Evolutionary conservation across 441 rosid genomes (phyloP), one percentile per base, ranked within the genome.

Genomic region (Populus hybrid): DNA sequence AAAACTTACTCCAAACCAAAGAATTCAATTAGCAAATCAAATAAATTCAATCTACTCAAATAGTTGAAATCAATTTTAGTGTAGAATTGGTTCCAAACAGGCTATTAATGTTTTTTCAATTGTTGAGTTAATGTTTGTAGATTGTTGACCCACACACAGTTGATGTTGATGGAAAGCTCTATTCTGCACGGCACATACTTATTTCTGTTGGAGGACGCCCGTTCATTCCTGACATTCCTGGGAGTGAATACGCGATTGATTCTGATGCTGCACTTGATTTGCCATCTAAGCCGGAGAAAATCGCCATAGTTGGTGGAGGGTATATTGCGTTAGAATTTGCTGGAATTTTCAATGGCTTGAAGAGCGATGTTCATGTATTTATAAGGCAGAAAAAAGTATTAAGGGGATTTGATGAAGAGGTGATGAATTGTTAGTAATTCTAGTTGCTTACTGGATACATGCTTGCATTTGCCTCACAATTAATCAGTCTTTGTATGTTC

Each of bases 351-450:
- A 93, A 89, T 80, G 95, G 97, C 53, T 84, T 93, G 82, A 81
- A 21, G 82, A 92, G 95, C 73, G 92, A 94, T 8, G 97, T 93
- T 78, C 99, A 93, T 83, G 93, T 93, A 50, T 94, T 94, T 84
- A 94, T 94, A 76, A 73, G 99, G 75, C 99, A 93, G 85, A 89
- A 92, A 84, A 92, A 92, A 81, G 97, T 92, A 69, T 77, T 93
- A 78, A 89, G 97, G 77, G 99, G 99, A 68, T 94, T 94, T 78
- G 99, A 93, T 83, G 99, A 94, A 87, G 97, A 94, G 82, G 97
- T 94, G 74, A 81, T 83, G 59, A 69, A 79, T 26, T 72, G 16
- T 74, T 29, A 64, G 29, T 12, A 29, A 23, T 33, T 69, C 59
- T 80, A 40, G 50, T 71, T 74, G 71, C 72, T 77, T 79, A 61